These are phyloP conservation scores for Miamiensis avidus DNA, from an alignment of 169 alveolate species.

Conservation along the genomic window DNA sequence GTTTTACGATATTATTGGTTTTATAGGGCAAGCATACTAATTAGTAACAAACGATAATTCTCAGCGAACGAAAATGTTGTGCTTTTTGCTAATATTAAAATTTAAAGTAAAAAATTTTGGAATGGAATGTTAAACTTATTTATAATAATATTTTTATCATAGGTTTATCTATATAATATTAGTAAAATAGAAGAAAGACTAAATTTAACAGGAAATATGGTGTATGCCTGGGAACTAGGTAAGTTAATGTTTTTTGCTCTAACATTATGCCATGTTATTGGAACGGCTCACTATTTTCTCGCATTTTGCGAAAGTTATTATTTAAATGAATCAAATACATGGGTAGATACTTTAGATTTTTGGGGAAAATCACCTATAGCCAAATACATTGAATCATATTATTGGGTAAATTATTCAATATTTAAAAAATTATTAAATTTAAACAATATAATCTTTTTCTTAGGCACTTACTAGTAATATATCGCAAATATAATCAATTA, in stretches of 20 bases:
- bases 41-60: background rate
- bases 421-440: no score
- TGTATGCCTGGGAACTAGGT: background rate
- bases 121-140: no score
- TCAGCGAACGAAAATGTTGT: background rate
- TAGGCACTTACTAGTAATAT: no score
- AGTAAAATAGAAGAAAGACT: background rate
- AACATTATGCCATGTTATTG: background rate
- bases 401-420: no score
- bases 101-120: no score
- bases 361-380: background rate
- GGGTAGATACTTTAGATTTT: background rate
- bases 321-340: background rate
- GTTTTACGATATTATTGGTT: background rate
- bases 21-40: background rate
- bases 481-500: no score
- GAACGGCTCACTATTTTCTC: background rate
- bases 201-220: background rate
- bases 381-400: background rate
- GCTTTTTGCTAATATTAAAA: background rate
- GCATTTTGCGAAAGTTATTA: background rate
- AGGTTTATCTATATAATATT: background rate
- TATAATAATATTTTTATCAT: no score
- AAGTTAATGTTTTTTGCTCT: background rate
- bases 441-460: no score